Conservation (phyloP, 208 protist species). For the Kentomonas sorsogonicus region DNA sequence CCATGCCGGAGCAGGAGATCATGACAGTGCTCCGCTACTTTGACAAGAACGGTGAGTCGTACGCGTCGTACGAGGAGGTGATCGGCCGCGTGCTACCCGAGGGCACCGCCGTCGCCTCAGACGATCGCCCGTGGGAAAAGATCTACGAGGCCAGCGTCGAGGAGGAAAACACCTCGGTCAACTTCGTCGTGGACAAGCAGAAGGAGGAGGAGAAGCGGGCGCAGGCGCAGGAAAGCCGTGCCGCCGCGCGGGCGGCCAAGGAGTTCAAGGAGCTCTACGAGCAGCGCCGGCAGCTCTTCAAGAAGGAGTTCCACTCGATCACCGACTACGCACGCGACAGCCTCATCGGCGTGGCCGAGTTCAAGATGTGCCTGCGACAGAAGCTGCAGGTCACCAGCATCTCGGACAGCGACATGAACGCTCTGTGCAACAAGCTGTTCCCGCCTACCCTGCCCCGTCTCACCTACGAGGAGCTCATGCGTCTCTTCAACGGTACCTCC, state of each 20-base stretch:
- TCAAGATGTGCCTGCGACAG: constrained; percentile 72
- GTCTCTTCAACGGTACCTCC: constrained; percentile 86
- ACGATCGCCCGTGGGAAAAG: constrained; percentile 63
- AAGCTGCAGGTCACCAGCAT: constrained; percentile 66
- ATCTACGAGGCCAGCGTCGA: constrained; percentile 71
- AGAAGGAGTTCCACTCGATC: constrained; percentile 87
- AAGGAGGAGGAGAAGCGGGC: constrained; percentile 46
- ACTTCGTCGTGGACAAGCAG: constrained; percentile 59
- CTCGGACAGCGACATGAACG: constrained; percentile 60
- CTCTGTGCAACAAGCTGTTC: constrained; percentile 74
- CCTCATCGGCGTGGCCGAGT: constrained; percentile 78
- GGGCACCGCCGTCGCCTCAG: constrained; percentile 43
- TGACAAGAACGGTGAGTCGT: constrained; percentile 87
- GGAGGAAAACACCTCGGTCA: constrained; percentile 27
- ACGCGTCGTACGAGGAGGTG: constrained; percentile 88
- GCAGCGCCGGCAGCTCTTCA: constrained; percentile 81
- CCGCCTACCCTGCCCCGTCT: constrained; percentile 47
- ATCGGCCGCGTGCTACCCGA: constrained; percentile 70
- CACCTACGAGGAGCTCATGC: constrained; percentile 76
- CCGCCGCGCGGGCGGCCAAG: constrained; percentile 45
- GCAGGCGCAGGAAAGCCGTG: constrained; percentile 23
- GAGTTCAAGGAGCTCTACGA: constrained; percentile 74
- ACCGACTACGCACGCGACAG: constrained; percentile 83
- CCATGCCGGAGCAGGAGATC: constrained; percentile 88
- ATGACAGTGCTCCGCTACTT: constrained; percentile 89